These are phyloP conservation scores for Diplodia seriata DNA, from an alignment of 2,329 filamentous ascomycete species.

Conservation along the genomic window DNA sequence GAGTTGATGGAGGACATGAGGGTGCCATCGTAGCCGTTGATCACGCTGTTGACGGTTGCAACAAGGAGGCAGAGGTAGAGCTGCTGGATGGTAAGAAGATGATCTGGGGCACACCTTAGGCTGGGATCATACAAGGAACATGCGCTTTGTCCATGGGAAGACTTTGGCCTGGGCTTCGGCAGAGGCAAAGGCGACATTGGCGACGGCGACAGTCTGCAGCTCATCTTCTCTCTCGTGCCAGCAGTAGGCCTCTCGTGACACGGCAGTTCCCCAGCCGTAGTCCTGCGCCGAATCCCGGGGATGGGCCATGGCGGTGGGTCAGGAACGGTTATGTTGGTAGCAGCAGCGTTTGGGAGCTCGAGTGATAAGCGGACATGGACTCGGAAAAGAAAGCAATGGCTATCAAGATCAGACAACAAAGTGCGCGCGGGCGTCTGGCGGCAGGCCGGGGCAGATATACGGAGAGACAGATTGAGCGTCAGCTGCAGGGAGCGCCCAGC, in stretches of 20 bases:
- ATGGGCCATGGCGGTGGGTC: conserved; percentile 15
- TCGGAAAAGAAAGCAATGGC: conserved; percentile 7
- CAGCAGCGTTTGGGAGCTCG: not conserved
- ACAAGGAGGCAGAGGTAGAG: conserved; percentile 52
- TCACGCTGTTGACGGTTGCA: conserved; percentile 54
- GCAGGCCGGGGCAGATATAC: conserved; percentile 16
- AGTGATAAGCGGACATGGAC: not conserved
- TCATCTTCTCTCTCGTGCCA: conserved; percentile 23
- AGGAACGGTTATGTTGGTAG: conserved; percentile 9
- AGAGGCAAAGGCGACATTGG: conserved; percentile 53
- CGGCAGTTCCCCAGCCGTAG: conserved; percentile 19
- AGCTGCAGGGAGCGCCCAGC: not conserved
- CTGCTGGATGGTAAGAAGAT: conserved; percentile 37
- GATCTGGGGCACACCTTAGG: not conserved
- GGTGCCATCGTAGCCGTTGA: conserved; percentile 59
- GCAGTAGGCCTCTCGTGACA: conserved; percentile 24
- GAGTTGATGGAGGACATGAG: conserved; percentile 59
- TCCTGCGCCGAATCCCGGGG: conserved; percentile 11
- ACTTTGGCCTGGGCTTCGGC: conserved; percentile 55
- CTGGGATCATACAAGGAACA: conserved; percentile 50
- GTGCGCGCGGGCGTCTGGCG: conserved; percentile 22
- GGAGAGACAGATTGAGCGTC: not conserved
- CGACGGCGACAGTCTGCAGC: conserved; percentile 13
- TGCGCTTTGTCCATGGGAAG: conserved; percentile 50
- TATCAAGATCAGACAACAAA: not conserved